A percentile compares a stretch with the other conserved stretches of the same genome.
Conservation (phyloP, 345 rosid species). For the Odontarrhena argentea region DNA sequence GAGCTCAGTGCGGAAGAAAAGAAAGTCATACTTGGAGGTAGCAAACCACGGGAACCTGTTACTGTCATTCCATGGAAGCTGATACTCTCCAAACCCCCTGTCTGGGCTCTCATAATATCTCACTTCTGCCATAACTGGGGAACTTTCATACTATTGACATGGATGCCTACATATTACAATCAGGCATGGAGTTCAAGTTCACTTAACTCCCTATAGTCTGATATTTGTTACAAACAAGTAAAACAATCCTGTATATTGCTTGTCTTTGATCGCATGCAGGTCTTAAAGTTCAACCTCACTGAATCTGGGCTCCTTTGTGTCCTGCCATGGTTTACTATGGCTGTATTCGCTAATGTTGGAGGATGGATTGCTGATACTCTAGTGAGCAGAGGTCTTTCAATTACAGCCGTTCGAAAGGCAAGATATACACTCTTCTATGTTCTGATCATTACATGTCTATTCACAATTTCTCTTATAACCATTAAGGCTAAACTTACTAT, state of each 20-base stretch:
- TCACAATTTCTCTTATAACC: background rate
- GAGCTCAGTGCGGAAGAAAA: slow-evolving; percentile 67
- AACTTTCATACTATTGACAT: slow-evolving; percentile 88
- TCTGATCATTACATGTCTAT: slow-evolving; percentile 14
- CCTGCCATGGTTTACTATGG: slow-evolving; percentile 99
- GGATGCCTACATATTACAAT: slow-evolving; percentile 99
- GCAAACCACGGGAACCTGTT: slow-evolving; percentile 73
- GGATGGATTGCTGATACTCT: slow-evolving; percentile 99
- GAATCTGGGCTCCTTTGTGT: slow-evolving; percentile 93
- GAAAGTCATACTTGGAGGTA: slow-evolving; percentile 62
- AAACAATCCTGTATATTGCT: background rate
- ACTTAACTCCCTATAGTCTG: slow-evolving; percentile 5
- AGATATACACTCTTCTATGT: slow-evolving; percentile 34
- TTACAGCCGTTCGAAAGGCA: slow-evolving; percentile 94
- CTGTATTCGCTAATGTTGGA: slow-evolving; percentile 84
- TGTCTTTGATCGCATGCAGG: slow-evolving; percentile 52
- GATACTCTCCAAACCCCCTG: slow-evolving; percentile 88
- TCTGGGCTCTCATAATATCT: slow-evolving; percentile 94
- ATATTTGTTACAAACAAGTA: background rate
- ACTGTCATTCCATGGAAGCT: slow-evolving; percentile 92
- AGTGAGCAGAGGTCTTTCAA: slow-evolving; percentile 87
- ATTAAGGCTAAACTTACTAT: slow-evolving; percentile 1
- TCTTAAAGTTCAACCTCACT: slow-evolving; percentile 93
- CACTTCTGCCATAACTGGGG: slow-evolving; percentile 99
- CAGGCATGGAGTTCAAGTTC: slow-evolving; percentile 56